Evolutionary conservation across 2,329 filamentous ascomycete genomes (phyloP), one percentile per base, ranked within the genome.

Genomic region (Phialemonium atrogriseum): DNA sequence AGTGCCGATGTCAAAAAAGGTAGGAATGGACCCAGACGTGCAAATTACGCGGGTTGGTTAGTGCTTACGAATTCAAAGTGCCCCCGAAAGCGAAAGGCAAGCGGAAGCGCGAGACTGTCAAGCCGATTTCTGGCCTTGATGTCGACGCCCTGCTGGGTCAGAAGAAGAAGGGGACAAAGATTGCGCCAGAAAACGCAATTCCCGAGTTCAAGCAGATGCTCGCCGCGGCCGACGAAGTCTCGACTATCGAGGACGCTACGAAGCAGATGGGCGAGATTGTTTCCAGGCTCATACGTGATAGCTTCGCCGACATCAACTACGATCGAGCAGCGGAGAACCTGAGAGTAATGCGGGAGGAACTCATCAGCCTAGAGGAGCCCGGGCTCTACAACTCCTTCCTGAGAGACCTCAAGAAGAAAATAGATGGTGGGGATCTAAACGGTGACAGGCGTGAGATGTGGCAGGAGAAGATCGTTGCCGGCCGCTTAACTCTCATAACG

Each of bases 201-300:
- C 87, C 91, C 0, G 84, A 89, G 37, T 95, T 94, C 71, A 93
- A 88, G 51, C 85, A 86, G 52, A 70, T 80, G 4, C 65, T 96
- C 11, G 66, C 66, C 2, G 59, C 62, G 2, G 68, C 80, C 0
- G 68, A 74, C 6, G 70, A 78, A 17, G 60, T 80, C 2, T 60
- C 70, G 2, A 66, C 71, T 4, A 72, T 93, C 32, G 66, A 75
- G 37, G 71, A 79, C 12, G 81, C 82, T 1, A 69, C 77, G 5
- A 74, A 77, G 41, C 84, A 93, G 49, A 83, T 96, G 73, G 76
- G 70, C 10, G 52, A 52, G 5, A 80, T 94, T 34, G 72, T 94
- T 26, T 68, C 77, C 36, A 62, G 66, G 7, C 73, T 84, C 30
- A 73, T 95, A 38, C 70, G 61, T 13, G 68, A 79, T 42, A 89